Conservation (phyloP, 1,139 yeast species). For the Blastobotrys indianensis region DNA sequence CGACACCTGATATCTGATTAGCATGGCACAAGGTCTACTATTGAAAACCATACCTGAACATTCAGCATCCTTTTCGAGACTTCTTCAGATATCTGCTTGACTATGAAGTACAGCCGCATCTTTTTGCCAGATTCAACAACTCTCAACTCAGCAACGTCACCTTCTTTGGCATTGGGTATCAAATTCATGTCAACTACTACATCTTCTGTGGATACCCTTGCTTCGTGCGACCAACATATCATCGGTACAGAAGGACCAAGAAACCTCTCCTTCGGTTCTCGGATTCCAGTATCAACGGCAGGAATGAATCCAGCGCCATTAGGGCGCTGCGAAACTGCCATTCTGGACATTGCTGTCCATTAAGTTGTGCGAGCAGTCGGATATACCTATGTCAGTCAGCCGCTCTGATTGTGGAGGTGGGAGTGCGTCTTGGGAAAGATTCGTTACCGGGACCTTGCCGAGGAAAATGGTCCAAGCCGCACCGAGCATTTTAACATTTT, state of each 20-base stretch:
- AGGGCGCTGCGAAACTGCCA: too few species aligned
- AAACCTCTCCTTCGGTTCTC: conserved; percentile 16
- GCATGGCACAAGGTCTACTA: background rate
- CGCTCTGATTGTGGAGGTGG: too few species aligned
- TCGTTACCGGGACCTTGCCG: too few species aligned
- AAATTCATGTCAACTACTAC: conserved; percentile 56
- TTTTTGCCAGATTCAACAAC: conserved; percentile 32
- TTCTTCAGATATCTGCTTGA: conserved; percentile 37
- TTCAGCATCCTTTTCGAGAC: conserved; percentile 29
- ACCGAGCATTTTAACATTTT: too few species aligned
- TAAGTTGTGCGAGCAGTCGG: too few species aligned
- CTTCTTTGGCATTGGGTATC: conserved; percentile 57
- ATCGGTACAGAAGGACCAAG: conserved; percentile 19
- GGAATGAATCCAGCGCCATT: conserved; percentile 19
- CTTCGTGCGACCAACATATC: conserved; percentile 62
- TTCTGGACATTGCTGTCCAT: too few species aligned
- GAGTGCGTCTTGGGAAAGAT: too few species aligned
- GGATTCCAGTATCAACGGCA: conserved; percentile 17
- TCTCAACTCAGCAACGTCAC: conserved; percentile 68
- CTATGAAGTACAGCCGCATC: conserved; percentile 42
- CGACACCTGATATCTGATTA: conserved; percentile 41
- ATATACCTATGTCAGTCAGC: too few species aligned
- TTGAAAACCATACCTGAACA: conserved; percentile 24
- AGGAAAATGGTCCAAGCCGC: too few species aligned
- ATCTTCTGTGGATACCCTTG: conserved; percentile 50